A percentile compares a stretch with the other conserved stretches of the same genome.
Conservation (phyloP, 2,329 filamentous ascomycete species). For the Fusarium tupiense region DNA sequence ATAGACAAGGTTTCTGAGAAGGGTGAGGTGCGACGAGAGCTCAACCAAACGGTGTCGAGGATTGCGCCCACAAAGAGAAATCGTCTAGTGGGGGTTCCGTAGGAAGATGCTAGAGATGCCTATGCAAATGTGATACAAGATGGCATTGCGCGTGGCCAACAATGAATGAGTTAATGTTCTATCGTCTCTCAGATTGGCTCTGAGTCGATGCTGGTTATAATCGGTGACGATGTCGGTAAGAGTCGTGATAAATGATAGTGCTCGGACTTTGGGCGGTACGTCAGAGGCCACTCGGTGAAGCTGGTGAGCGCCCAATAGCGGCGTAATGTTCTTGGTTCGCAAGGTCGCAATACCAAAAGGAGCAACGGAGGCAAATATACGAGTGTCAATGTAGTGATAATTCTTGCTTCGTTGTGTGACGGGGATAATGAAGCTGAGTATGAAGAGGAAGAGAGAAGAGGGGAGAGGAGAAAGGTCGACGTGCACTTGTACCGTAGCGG, state of each 20-base stretch:
- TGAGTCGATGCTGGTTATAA: neutral
- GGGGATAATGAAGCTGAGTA: conserved; percentile 11
- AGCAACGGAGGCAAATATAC: neutral
- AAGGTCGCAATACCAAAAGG: conserved; percentile 7
- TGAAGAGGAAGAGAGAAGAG: conserved; percentile 30
- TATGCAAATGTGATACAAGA: conserved; percentile 19
- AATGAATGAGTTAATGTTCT: neutral
- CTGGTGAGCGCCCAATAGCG: conserved; percentile 12
- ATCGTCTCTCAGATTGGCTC: conserved; percentile 11
- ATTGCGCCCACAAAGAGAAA: conserved; percentile 18
- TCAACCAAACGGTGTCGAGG: neutral
- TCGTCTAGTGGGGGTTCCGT: conserved; percentile 14
- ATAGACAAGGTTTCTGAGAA: neutral
- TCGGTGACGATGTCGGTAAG: neutral
- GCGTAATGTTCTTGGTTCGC: conserved; percentile 8
- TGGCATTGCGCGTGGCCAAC: conserved; percentile 29
- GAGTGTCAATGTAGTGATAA: neutral
- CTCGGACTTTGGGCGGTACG: conserved; percentile 23
- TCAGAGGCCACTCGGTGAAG: conserved; percentile 35
- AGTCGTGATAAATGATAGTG: conserved; percentile 11
- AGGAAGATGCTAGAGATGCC: conserved; percentile 3
- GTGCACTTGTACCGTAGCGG: conserved; percentile 7
- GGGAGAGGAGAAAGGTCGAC: conserved; percentile 29
- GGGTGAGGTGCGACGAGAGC: neutral
- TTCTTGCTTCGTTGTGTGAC: conserved; percentile 16